A percentile compares a stretch with the other conserved stretches of the same genome.
These are phyloP conservation scores for Quercus ilex DNA, from an alignment of 306 rosid genomes.

Conservation along the genomic window DNA sequence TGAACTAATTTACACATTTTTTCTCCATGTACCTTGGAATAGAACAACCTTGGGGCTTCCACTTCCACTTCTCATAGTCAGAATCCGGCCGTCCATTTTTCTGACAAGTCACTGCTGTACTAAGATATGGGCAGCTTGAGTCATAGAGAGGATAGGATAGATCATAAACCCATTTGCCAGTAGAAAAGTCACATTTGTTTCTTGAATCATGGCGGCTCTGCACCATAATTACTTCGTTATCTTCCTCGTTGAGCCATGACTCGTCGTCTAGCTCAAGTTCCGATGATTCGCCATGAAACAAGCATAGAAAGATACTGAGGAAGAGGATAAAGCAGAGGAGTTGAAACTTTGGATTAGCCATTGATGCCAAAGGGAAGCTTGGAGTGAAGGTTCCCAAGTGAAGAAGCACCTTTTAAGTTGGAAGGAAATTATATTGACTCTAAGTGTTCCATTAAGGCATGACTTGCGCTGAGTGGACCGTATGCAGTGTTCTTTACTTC, in stretches of 20 bases:
- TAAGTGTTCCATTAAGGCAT: constrained; percentile 54
- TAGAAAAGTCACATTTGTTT: constrained; percentile 61
- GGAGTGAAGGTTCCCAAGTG: constrained; percentile 29
- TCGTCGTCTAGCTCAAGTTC: constrained; percentile 42
- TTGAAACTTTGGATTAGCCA: constrained; percentile 48
- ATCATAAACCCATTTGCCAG: constrained; percentile 87
- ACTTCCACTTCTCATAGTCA: constrained; percentile 88
- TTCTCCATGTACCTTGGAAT: constrained; percentile 56
- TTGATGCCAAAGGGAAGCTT: constrained; percentile 30
- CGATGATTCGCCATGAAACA: constrained; percentile 37
- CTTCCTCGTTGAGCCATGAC: constrained; percentile 48
- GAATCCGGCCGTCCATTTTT: constrained; percentile 96
- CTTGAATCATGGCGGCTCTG: constrained; percentile 42
- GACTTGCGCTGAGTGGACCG: constrained; percentile 70
- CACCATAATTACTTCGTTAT: constrained; percentile 57
- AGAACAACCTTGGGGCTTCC: constrained; percentile 81
- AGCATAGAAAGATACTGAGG: constrained; percentile 31
- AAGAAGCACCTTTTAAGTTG: constrained; percentile 32
- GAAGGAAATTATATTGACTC: constrained; percentile 20
- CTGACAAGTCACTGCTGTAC: constrained; percentile 81
- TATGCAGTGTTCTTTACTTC: constrained; percentile 22
- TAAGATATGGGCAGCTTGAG: constrained; percentile 73
- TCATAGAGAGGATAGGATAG: constrained; percentile 88
- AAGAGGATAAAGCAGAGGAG: constrained; percentile 29
- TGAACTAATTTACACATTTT: neutral